Base-by-base conservation (phyloP, 2,329 filamentous ascomycete genomes). In the Myriosclerotinia duriaeana region DNA sequence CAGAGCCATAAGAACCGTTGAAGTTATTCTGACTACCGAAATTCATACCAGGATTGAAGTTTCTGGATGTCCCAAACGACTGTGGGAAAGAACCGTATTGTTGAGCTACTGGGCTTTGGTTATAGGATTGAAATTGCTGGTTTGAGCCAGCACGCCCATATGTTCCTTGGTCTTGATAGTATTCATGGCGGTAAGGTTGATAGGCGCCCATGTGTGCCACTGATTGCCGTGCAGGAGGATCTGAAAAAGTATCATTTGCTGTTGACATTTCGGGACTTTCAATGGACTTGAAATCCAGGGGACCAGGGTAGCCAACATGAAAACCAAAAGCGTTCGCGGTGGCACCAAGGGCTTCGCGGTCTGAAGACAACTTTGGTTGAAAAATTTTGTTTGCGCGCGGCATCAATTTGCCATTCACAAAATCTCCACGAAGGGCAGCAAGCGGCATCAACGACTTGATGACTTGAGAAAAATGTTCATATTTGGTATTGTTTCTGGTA, bases 361-460 rank as follows among this genome's bases (percentile, higher is more conserved):
- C 58, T 8, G 34, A 14, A 5, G 34, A 17, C 17, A 14, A 50
- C 22, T 38, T 61, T 2, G 58, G 44, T 11, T 61, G 34, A 44
- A 61, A 61, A 2, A 22, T 38, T 15, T 9, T 38, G 6, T 61
- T 61, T 12, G 15, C 26, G 11, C 22, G n/a, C 14, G 6, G 11
- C 30, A 38, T 26, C 30, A 61, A 22, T 26, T 38, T 50, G 1
- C 58, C 44, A 20, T 61, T 42, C 14, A 61, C 20, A 3, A 38
- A 61, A 61, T 61, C 58, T 61, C 58, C 58, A 17, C 58, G 44
- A 6, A 50, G 15, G 9, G 15, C 20, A 38, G 58, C 58, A 50
- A 61, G 58, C 12, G 58, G 58, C 34, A 50, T 50, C 14, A 61
- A 50, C 2, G 58, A 50, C 20, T 50, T 61, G 34, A 61, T 61